Evolutionary conservation across 805 yeast genomes (phyloP).

Genomic region (Vanderwaltozyma yarrowii): DNA sequence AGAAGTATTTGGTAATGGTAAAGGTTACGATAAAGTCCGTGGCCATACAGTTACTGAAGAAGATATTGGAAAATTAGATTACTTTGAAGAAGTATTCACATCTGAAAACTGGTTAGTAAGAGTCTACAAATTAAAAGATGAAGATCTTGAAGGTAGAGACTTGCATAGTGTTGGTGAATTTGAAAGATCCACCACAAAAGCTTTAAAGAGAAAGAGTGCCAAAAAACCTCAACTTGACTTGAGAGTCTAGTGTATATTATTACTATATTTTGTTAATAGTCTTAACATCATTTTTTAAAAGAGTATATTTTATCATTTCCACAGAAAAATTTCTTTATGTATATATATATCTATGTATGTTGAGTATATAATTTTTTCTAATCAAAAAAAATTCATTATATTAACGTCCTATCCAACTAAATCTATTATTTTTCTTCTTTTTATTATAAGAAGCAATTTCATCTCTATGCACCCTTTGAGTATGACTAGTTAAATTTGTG

Average conservation of each 20-base stretch:
- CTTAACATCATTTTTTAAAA: no score
- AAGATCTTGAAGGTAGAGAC: slow-evolving; percentile 80
- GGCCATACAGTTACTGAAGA: slow-evolving; percentile 56
- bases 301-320: no score
- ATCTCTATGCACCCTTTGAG: slow-evolving; percentile 63
- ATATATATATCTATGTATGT: background rate
- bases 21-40: slow-evolving; percentile 78
- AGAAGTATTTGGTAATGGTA: slow-evolving; percentile 49
- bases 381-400: no score
- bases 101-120: slow-evolving; percentile 95
- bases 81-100: slow-evolving; percentile 89
- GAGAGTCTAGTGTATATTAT: slow-evolving; percentile 23
- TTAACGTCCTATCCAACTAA: slow-evolving; percentile 11
- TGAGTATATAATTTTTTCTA: background rate
- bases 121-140: slow-evolving; percentile 82
- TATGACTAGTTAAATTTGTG: slow-evolving; percentile 81
- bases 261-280: no score
- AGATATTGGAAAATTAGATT: slow-evolving; percentile 48
- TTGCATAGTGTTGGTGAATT: slow-evolving; percentile 46
- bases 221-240: slow-evolving; percentile 48
- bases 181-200: slow-evolving; percentile 31
- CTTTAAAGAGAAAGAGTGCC: slow-evolving; percentile 31
- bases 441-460: slow-evolving; percentile 31
- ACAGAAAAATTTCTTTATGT: background rate
- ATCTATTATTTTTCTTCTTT: slow-evolving; percentile 19